Evolutionary conservation across 2,329 filamentous ascomycete genomes (phyloP).

Genomic region (Penicillium vulpinum): DNA sequence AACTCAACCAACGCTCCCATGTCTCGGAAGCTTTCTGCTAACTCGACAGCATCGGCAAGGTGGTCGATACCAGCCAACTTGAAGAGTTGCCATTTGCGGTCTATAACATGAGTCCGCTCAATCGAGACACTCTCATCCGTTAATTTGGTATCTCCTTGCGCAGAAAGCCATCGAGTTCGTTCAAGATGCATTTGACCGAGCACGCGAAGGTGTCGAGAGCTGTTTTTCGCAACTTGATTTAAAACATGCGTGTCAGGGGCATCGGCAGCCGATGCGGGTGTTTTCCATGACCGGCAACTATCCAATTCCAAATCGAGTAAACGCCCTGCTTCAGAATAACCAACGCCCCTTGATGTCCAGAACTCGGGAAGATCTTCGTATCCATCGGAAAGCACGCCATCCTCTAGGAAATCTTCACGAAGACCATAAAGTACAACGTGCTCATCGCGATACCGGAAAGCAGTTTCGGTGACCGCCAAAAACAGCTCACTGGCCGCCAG

Average conservation of each 20-base stretch:
- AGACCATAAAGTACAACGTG: slow-evolving; percentile 74
- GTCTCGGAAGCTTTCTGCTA: slow-evolving; percentile 64
- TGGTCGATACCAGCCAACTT: slow-evolving; percentile 54
- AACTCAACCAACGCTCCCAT: slow-evolving; percentile 62
- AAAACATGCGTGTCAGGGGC: slow-evolving; percentile 37
- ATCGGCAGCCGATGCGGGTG: slow-evolving; percentile 33
- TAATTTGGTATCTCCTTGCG: slow-evolving; percentile 52
- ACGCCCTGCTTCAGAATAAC: slow-evolving; percentile 40
- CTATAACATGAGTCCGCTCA: slow-evolving; percentile 42
- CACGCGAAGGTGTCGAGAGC: slow-evolving; percentile 57
- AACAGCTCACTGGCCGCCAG: slow-evolving; percentile 76
- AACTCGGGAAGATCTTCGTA: slow-evolving; percentile 73
- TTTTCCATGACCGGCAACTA: slow-evolving; percentile 42
- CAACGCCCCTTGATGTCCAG: slow-evolving; percentile 70
- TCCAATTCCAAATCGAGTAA: slow-evolving; percentile 45
- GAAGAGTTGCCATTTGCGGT: slow-evolving; percentile 50
- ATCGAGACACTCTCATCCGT: slow-evolving; percentile 52
- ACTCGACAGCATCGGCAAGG: slow-evolving; percentile 57
- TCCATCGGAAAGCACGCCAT: slow-evolving; percentile 63
- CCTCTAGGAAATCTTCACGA: slow-evolving; percentile 62
- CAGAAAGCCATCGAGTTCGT: slow-evolving; percentile 58
- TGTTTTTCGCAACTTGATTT: slow-evolving; percentile 53
- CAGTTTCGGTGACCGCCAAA: slow-evolving; percentile 61
- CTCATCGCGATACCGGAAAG: slow-evolving; percentile 69
- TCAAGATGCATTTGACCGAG: slow-evolving; percentile 61